These are phyloP conservation scores for Ichthyophthirius multifiliis DNA, from an alignment of 169 alveolate genomes.

Conservation along the genomic window DNA sequence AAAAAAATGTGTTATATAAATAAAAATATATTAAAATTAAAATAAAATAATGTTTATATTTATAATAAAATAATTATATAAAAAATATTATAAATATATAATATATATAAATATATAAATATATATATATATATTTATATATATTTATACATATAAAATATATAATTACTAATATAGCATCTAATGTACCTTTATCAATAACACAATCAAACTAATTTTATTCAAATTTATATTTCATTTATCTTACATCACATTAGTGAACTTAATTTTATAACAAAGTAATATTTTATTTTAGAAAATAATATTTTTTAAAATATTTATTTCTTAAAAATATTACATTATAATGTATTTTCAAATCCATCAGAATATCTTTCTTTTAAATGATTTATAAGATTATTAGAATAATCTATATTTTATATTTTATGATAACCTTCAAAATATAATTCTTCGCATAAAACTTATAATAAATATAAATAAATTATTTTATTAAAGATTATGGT, in stretches of 20 bases:
- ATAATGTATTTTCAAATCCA: conserved; percentile 49
- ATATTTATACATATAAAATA: too few relatives aligned
- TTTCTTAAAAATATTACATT: conserved; percentile 49
- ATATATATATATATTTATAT: too few relatives aligned
- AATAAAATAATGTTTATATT: too few relatives aligned
- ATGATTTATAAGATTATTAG: conserved; percentile 72
- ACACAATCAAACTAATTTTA: conserved; percentile 52
- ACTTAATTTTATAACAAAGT: too few relatives aligned
- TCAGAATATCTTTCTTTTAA: conserved; percentile 71
- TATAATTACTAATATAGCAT: conserved; percentile 51
- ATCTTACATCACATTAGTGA: conserved; percentile 19
- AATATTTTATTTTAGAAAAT: too few relatives aligned
- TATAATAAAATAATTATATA: too few relatives aligned
- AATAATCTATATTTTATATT: conserved; percentile 83
- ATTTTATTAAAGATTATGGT: too few relatives aligned
- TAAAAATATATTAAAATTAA: too few relatives aligned
- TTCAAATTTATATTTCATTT: conserved; percentile 16
- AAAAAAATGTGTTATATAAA: too few relatives aligned
- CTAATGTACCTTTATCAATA: conserved; percentile 65
- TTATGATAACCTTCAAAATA: conserved; percentile 79
- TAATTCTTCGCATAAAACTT: conserved; percentile 77
- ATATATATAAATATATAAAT: too few relatives aligned
- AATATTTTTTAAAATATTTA: too few relatives aligned
- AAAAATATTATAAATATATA: too few relatives aligned
- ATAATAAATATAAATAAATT: neutral